Evolutionary conservation across 805 yeast genomes (phyloP), one percentile per base, ranked within the genome.

Genomic region (Teunomyces panamensis): DNA sequence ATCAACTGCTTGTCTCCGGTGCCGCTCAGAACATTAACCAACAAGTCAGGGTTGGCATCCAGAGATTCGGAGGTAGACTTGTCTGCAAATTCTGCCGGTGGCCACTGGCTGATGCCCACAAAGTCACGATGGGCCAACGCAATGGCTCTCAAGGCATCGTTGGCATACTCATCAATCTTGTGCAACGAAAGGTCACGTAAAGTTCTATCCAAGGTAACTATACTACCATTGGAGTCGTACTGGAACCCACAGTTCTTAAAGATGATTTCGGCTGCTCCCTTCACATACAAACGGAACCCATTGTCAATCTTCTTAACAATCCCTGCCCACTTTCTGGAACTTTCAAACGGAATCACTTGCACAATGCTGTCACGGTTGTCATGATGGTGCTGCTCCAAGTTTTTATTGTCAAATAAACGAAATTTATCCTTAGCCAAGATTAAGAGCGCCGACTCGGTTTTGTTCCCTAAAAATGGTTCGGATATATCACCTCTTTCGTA

Each of bases 191-290:
- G 43, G 54, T 62, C 58, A 55, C 70, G 55, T 54, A 57, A 43
- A 49, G 54, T 49, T 52, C 73, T 42, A 58, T 56, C 68, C 66
- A 57, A 64, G 52, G 56, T 54, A 50, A 48, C 53, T 35, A 48
- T 56, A 42, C 26, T 50, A 8, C 71, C 75, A 47, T 69, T 64
- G 2, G 68, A 55, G 17, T 61, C 54, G 48, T 53, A 56, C 45
- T 59, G 63, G 48, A 59, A 73, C 0, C 79, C 67, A 62, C 96
- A 86, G 56, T 78, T 71, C 17, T 75, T 73, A 53, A 87, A 75
- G 10, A 94, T 78, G 50, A 94, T 79, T 68, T 94, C 99, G 1
- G 97, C 91, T 1, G 99, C 99, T 53, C 99, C 99, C 70, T 94
- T 94, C 49, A 88, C 71, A 53, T 79, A 84, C 46, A 89, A 70